Evolutionary conservation across 352 stramenopile species (phyloP), one percentile per base, ranked within the genome.

Genomic region (Phytophthora meadii): DNA sequence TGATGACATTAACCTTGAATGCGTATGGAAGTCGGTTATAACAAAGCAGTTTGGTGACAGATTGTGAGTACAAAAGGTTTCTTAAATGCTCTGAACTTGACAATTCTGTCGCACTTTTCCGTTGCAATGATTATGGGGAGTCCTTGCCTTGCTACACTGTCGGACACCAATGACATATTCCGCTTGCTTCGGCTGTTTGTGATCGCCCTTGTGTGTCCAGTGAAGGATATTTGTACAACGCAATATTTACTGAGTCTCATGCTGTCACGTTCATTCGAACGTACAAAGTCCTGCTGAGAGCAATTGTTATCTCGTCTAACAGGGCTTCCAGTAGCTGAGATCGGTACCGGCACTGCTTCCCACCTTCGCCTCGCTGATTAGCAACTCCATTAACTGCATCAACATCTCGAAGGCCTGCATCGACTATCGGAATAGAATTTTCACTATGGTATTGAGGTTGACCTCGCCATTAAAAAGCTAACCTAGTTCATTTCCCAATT

Each of bases 341-440:
- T 30, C 5, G 5, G 5, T 30, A 30, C 27, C 6, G 27, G 6
- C 4, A 30, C 6, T 34, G 28, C 7, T 34, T 34, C 28, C 10
- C 28, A 10, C 30, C 10, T 10, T 34, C 5, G 10, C 28, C n/a
- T 49, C 19, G 2, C 7, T 49, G 42, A 32, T 49, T 49, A 49
- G 42, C 42, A 49, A 49, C 42, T 49, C 22, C 19, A 12, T 3
- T 11, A 49, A 32, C 42, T 49, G 19, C 42, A 49, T 49, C 45
- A 52, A 39, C 45, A 52, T 24, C 25, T 39, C 45, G 36, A 19
- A 39, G 14, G 28, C 12, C 6, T 22, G 14, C 45, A 52, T 22
- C 45, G 45, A 39, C 45, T 52, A 52, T 54, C 27, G 27, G 4
- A 30, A 30, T 30, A 7, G 22, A 22, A 1, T 22, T 22, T 22